These are phyloP conservation scores for Gracilaria caudata DNA, from an alignment of 23 red algal genomes.

Conservation along the genomic window DNA sequence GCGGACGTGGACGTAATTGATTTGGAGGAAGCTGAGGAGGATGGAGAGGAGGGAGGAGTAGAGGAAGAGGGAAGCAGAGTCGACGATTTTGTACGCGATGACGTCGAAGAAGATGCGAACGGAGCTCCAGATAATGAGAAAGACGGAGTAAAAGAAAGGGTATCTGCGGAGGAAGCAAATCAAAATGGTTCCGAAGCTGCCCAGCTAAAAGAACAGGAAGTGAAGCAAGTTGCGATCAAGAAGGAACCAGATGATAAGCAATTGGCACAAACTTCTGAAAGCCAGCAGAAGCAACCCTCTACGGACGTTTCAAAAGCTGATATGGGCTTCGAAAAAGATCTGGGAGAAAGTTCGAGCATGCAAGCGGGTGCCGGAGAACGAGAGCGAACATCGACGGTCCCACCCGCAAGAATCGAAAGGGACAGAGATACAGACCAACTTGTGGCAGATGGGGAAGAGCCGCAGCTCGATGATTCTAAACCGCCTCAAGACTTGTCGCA, in stretches of 20 bases:
- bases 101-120: neutral
- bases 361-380: neutral
- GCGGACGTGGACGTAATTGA: conserved; percentile 22
- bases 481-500: neutral
- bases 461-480: neutral
- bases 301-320: neutral
- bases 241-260: neutral
- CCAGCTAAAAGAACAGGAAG: neutral
- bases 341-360: too few species aligned
- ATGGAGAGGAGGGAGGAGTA: neutral
- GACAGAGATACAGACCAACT: neutral
- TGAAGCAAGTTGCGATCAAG: too few species aligned
- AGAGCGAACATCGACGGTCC: neutral
- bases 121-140: neutral
- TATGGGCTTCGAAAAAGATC: neutral
- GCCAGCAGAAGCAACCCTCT: neutral
- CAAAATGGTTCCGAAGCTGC: neutral
- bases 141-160: neutral
- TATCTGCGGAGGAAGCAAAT: neutral
- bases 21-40: conserved; percentile 28
- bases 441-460: neutral
- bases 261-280: neutral
- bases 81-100: neutral
- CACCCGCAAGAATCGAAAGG: neutral
- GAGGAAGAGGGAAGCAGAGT: neutral